These are phyloP conservation scores for Nigrospora osmanthi DNA, from an alignment of 2,329 filamentous ascomycete genomes.

Conservation along the genomic window DNA sequence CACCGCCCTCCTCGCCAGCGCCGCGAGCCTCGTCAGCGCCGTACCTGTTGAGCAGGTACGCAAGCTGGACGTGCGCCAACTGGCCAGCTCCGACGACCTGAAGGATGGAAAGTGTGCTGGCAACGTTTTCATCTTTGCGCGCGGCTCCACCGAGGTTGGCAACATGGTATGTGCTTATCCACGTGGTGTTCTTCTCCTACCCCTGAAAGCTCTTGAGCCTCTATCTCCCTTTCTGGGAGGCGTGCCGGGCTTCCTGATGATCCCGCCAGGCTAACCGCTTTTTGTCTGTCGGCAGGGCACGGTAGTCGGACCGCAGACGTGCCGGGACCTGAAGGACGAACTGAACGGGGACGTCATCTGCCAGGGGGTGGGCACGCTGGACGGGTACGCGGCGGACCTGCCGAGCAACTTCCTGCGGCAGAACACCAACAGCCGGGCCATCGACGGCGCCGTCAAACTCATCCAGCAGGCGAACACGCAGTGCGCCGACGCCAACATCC, in stretches of 20 bases:
- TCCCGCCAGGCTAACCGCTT: background rate
- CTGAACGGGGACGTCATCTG: slow-evolving; percentile 21
- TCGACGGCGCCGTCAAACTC: slow-evolving; percentile 18
- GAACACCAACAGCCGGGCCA: slow-evolving; percentile 18
- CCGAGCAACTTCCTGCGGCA: slow-evolving; percentile 17
- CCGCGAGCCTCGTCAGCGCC: slow-evolving; percentile 2
- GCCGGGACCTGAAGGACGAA: slow-evolving; percentile 14
- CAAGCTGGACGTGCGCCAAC: slow-evolving; percentile 3
- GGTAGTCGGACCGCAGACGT: slow-evolving; percentile 19
- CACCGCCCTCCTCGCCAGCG: too few relatives aligned
- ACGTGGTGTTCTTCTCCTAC: too few relatives aligned
- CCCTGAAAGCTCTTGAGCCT: background rate
- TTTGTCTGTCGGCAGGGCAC: slow-evolving; percentile 12
- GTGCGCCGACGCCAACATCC: slow-evolving; percentile 22
- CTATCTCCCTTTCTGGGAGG: too few relatives aligned
- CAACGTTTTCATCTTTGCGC: slow-evolving; percentile 25
- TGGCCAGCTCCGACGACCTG: slow-evolving; percentile 5
- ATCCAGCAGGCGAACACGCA: slow-evolving; percentile 18
- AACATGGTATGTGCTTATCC: slow-evolving; percentile 19
- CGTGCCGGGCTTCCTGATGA: too few relatives aligned
- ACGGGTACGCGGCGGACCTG: slow-evolving; percentile 19
- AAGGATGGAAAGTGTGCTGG: slow-evolving; percentile 16
- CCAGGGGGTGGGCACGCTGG: slow-evolving; percentile 22
- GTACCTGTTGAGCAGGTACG: slow-evolving; percentile 3
- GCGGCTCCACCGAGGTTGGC: slow-evolving; percentile 22